These are phyloP conservation scores for Ogataea trehaloabstinens DNA, from an alignment of 805 yeast species.

Conservation along the genomic window DNA sequence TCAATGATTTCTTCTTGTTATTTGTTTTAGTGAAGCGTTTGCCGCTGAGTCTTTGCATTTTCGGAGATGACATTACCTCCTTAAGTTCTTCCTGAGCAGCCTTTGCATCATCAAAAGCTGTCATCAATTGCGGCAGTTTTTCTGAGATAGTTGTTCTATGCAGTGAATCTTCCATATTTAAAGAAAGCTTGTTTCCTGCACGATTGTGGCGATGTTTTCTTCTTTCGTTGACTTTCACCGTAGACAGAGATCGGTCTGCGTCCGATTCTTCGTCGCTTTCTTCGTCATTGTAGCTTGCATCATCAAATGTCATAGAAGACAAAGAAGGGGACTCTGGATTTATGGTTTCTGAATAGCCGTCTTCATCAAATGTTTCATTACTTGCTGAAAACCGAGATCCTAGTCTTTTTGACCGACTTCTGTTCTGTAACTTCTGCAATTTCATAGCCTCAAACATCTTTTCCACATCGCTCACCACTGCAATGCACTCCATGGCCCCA, in stretches of 20 bases:
- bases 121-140: slow-evolving; percentile 63
- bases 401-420: slow-evolving; percentile 10
- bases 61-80: slow-evolving; percentile 12
- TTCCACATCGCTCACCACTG: slow-evolving; percentile 67
- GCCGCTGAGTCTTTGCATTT: slow-evolving; percentile 3
- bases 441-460: slow-evolving; percentile 65
- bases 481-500: slow-evolving; percentile 63
- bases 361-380: slow-evolving; percentile 4
- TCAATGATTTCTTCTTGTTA: slow-evolving; percentile 3
- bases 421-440: slow-evolving; percentile 12
- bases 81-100: slow-evolving; percentile 52
- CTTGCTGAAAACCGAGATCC: slow-evolving; percentile 1
- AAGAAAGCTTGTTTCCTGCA: slow-evolving; percentile 6
- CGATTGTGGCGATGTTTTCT: slow-evolving; percentile 13
- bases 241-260: slow-evolving; percentile 12
- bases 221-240: slow-evolving; percentile 17
- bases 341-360: slow-evolving; percentile 2
- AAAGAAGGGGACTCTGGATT: slow-evolving; percentile 11
- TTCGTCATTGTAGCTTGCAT: slow-evolving; percentile 15
- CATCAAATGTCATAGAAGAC: slow-evolving; percentile 12
- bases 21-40: slow-evolving; percentile 3
- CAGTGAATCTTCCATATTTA: slow-evolving; percentile 27
- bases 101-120: slow-evolving; percentile 64
- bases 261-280: slow-evolving; percentile 6
- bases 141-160: slow-evolving; percentile 56